Conservation (phyloP, 176 grass and related monocot species). For the Ensete ventricosum region DNA sequence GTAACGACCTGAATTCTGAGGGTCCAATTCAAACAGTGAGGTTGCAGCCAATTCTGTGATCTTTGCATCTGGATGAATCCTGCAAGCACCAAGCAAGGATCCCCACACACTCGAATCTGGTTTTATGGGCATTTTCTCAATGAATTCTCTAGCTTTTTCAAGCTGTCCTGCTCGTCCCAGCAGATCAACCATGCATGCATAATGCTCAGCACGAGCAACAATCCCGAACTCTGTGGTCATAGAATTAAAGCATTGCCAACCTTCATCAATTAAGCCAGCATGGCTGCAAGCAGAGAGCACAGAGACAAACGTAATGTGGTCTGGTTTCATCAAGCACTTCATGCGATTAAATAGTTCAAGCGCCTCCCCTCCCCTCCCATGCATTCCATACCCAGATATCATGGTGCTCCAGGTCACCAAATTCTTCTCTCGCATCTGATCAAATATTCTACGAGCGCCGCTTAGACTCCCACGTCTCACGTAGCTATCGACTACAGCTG, state of each 20-base stretch:
- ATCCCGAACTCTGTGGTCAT: slow-evolving; percentile 12
- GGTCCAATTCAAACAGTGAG: slow-evolving; percentile 18
- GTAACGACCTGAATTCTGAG: slow-evolving; percentile 22
- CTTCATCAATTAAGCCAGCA: slow-evolving; percentile 18
- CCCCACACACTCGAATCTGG: slow-evolving; percentile 27
- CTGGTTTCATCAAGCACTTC: slow-evolving; percentile 14
- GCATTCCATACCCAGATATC: slow-evolving; percentile 31
- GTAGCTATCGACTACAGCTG: slow-evolving; percentile 20
- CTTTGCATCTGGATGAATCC: slow-evolving; percentile 22
- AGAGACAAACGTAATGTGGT: slow-evolving; percentile 19
- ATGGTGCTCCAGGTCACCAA: slow-evolving; percentile 25
- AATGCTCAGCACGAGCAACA: slow-evolving; percentile 18
- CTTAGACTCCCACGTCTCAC: slow-evolving; percentile 5
- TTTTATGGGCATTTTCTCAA: slow-evolving; percentile 23
- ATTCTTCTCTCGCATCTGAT: slow-evolving; percentile 12
- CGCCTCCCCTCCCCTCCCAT: slow-evolving; percentile 17
- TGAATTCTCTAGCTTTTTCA: slow-evolving; percentile 23
- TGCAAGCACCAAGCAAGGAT: slow-evolving; percentile 30
- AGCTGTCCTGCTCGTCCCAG: slow-evolving; percentile 24
- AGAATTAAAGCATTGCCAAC: slow-evolving; percentile 24
- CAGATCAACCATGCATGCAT: slow-evolving; percentile 25
- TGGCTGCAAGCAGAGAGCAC: slow-evolving; percentile 26
- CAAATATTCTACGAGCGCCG: slow-evolving; percentile 19
- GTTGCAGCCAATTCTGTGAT: slow-evolving; percentile 25
- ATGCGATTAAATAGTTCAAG: slow-evolving; percentile 17